Evolutionary conservation across 352 stramenopile genomes (phyloP).

Genomic region (Peronosclerospora sorghi): DNA sequence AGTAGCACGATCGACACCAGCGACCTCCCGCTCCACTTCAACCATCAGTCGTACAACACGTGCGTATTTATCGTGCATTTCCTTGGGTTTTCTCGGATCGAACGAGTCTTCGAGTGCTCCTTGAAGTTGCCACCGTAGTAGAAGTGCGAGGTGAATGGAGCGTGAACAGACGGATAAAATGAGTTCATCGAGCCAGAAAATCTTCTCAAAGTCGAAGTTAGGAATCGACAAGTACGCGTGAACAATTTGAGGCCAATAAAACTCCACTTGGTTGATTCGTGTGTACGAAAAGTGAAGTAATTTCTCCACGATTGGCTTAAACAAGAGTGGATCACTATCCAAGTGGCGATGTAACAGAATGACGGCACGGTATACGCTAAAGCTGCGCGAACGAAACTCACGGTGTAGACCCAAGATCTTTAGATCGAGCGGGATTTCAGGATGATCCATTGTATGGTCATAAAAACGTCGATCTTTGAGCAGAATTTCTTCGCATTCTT

Average conservation of each 20-base stretch:
- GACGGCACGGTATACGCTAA: slow-evolving; percentile 76
- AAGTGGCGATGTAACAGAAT: slow-evolving; percentile 79
- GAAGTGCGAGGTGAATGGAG: slow-evolving; percentile 73
- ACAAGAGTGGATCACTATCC: slow-evolving; percentile 75
- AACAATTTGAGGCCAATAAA: slow-evolving; percentile 87
- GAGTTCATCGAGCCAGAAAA: slow-evolving; percentile 84
- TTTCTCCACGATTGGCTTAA: slow-evolving; percentile 82
- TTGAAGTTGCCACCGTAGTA: slow-evolving; percentile 83
- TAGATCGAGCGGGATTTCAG: slow-evolving; percentile 73
- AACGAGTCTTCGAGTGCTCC: slow-evolving; percentile 77
- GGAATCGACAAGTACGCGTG: slow-evolving; percentile 81
- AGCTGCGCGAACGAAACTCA: slow-evolving; percentile 73
- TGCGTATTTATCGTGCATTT: slow-evolving; percentile 82
- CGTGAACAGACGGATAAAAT: slow-evolving; percentile 82
- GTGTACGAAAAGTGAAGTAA: slow-evolving; percentile 81
- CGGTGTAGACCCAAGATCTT: slow-evolving; percentile 80
- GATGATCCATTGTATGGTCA: slow-evolving; percentile 75
- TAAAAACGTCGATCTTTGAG: slow-evolving; percentile 74
- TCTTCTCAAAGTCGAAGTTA: slow-evolving; percentile 86
- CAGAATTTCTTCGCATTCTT: slow-evolving; percentile 83
- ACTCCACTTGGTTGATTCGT: slow-evolving; percentile 86
- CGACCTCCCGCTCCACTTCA: slow-evolving; percentile 77
- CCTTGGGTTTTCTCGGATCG: slow-evolving; percentile 57
- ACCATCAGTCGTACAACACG: slow-evolving; percentile 78
- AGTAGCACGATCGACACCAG: slow-evolving; percentile 49